Percentiles rank a stretch among this genome's conserved stretches.
Evolutionary conservation across 768 basidiomycete genomes (phyloP).

Genomic region (Boletus reticulatus): DNA sequence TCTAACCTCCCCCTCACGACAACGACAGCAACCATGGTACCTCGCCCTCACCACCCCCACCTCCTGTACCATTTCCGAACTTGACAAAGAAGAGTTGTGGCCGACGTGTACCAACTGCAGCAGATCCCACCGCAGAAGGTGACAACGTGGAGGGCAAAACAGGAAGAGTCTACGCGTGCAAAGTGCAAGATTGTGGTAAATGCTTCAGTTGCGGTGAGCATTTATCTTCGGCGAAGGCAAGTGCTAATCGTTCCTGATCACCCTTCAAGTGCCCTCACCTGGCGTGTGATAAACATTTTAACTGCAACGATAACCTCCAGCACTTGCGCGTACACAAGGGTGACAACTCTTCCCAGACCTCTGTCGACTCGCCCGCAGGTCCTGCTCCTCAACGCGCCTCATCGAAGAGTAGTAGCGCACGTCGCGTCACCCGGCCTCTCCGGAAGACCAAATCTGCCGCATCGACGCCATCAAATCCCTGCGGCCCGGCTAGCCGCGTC

Average conservation of each 20-base stretch:
- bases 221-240: conserved; percentile 23
- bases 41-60: too few species aligned
- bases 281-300: conserved; percentile 70
- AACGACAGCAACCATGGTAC: too few species aligned
- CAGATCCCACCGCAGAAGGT: conserved; percentile 19
- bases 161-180: conserved; percentile 70
- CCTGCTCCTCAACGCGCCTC: conserved; percentile 24
- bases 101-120: conserved; percentile 65
- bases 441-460: conserved; percentile 37
- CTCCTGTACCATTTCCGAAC: conserved; percentile 72
- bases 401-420: conserved; percentile 19
- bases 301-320: conserved; percentile 77
- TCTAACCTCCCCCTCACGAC: too few species aligned
- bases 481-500: conserved; percentile 34
- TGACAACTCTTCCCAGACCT: conserved; percentile 34
- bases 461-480: conserved; percentile 34
- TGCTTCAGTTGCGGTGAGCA: conserved; percentile 77
- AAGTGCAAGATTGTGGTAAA: conserved; percentile 68
- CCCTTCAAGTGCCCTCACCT: conserved; percentile 72
- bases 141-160: too few species aligned
- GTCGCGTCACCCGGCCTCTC: conserved; percentile 30
- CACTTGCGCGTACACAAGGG: conserved; percentile 70
- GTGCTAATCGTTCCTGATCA: conserved; percentile 35
- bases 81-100: conserved; percentile 80
- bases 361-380: conserved; percentile 30